A percentile compares a stretch with the other conserved stretches of the same genome.
Conservation (phyloP, 352 stramenopile genomes). For the Phytophthora cryptogea region DNA sequence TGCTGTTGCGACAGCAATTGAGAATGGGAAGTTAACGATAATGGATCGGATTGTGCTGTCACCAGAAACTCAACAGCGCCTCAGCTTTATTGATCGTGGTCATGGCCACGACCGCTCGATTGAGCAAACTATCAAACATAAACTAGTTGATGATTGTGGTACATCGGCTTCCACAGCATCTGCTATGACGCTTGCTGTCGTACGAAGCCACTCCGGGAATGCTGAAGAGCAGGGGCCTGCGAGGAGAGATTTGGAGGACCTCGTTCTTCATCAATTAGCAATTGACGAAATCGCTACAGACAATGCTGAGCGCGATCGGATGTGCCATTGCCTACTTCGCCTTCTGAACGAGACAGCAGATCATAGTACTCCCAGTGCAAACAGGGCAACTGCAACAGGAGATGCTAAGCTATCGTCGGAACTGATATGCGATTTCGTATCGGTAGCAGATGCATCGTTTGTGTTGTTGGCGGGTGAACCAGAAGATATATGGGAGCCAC, state of each 20-base stretch:
- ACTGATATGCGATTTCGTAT: constrained; percentile 35
- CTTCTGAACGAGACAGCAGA: neutral
- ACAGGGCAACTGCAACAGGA: neutral
- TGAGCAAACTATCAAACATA: constrained; percentile 16
- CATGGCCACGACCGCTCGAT: neutral
- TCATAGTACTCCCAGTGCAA: neutral
- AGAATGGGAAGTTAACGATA: constrained; percentile 36
- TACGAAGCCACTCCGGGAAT: neutral
- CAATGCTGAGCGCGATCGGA: constrained; percentile 6
- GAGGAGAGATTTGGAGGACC: constrained; percentile 18
- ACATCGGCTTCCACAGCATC: constrained; percentile 18
- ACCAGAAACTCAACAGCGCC: neutral
- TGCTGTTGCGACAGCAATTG: constrained; percentile 32
- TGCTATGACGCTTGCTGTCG: constrained; percentile 12
- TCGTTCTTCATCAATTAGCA: constrained; percentile 12
- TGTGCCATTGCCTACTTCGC: constrained; percentile 13
- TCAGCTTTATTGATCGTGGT: constrained; percentile 2
- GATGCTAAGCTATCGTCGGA: constrained; percentile 19
- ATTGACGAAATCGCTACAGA: constrained; percentile 7
- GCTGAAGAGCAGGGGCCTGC: neutral
- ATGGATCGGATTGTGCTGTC: constrained; percentile 26
- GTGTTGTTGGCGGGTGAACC: neutral
- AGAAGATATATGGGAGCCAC: constrained; percentile 10
- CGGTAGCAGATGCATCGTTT: constrained; percentile 5
- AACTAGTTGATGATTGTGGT: constrained; percentile 26